Base-by-base conservation (phyloP, 805 yeast species). In the Lipomyces oligophaga region DNA sequence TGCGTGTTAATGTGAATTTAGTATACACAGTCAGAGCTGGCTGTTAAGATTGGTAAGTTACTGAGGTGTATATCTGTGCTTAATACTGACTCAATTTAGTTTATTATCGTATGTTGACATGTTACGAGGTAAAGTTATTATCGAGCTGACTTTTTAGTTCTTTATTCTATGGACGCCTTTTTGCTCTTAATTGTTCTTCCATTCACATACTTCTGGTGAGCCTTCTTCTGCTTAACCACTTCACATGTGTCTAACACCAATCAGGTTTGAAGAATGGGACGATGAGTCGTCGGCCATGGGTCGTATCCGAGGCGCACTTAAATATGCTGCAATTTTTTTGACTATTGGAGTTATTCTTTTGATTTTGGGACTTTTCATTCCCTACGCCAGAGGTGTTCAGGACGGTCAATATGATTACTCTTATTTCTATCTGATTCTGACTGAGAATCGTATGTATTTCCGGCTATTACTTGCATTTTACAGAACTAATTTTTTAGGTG, bases 151-250 rank as follows among this genome's bases (percentile, higher is more conserved):
- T 15, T 19, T 35, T 13, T 24, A 52, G 43, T 57, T 18, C 47
- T 58, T 20, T 55, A 57, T 44, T 51, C 54, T 16, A 32, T 58
- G 25, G 60, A 58, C 39, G 52, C 55, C 7, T 41, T 55, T 37
- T 36, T 58, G 11, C 34, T 58, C 21, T 43, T 57, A 7, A 21
- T 58, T 16, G 41, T 58, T 24, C 39, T 57, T 24, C 60, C 60
- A 11, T 58, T 58, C 40, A 55, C 61, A 3, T 57, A 57, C 38
- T 57, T 57, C 40, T 55, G 60, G 59, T 56, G 41, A 7, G 45
- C 21, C 13, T 15, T 3, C 13, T 3, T 18, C 8, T 26, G 11
- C 30, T 5, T 39, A 19, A 5, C 38, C 18, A 5, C 4, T n/a
- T 34, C 20, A 22, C 22, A 11, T n/a, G 22, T 26, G 8, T 26